Evolutionary conservation across 2,329 filamentous ascomycete genomes (phyloP), one percentile per base, ranked within the genome.

Genomic region (Colletotrichum sp.): DNA sequence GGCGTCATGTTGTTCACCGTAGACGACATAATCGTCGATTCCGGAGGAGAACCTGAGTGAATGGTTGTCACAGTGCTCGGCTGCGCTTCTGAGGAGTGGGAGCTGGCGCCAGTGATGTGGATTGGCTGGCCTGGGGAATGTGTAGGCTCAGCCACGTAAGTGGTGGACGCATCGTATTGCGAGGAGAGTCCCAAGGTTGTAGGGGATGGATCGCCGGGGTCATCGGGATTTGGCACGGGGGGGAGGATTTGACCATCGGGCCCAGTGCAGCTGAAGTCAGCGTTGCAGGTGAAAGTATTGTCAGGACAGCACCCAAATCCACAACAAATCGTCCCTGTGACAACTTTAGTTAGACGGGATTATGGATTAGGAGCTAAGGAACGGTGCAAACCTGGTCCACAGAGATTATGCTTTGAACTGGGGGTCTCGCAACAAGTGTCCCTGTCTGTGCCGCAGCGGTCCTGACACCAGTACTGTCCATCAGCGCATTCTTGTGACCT

Each of bases 121-220:
- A 44, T 44, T 3, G 39, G 18, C 5, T 44, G 9, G 16, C 1
- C 6, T 49, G 55, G 8, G 3, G 21, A 59, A 59, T 15, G 21
- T 0, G 55, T 18, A 10, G 55, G 24, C 7, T 10, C 6, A 21
- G 0, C 6, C 0, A 49, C 44, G 6, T 49, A 0, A 4, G 44
- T 49, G 0, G 6, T 49, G 44, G 4, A 49, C 1, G 44, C 6
- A 49, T 0, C 0, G 44, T 0, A 10, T 7, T n/a, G 39, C 0
- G 39, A 49, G 18, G 39, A 7, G 4, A 0, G 52, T 0, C 12
- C 24, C 0, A 5, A 4, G 4, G 52, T 57, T 57, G 52, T 18
- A 10, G 24, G 15, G 13, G 2, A 16, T 1, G 13, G 2, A 1
- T 59, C n/a, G 55, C 1, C 55, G 1, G 9, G 0, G 0, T 28